Evolutionary conservation across 148 eudicot genomes (phyloP).

Genomic region (Vaccinium myrtillus): DNA sequence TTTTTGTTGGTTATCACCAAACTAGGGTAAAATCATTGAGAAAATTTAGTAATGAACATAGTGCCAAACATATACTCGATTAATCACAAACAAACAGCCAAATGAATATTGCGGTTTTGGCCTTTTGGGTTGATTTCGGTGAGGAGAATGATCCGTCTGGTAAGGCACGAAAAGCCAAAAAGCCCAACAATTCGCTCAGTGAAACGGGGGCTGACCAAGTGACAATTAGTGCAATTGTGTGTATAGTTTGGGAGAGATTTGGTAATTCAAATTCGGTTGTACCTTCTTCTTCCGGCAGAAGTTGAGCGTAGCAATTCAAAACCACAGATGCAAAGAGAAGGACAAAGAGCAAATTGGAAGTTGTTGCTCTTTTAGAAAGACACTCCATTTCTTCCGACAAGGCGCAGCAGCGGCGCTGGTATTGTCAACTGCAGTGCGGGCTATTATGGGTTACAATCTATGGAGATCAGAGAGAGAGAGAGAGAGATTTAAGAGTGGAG

Average conservation of each 20-base stretch:
- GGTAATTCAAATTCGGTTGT: background rate
- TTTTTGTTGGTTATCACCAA: background rate
- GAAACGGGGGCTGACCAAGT: background rate
- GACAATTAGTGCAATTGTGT: background rate
- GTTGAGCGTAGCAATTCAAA: background rate
- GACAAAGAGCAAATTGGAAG: background rate
- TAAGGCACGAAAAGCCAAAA: no score
- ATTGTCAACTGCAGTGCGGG: no score
- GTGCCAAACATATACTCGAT: no score
- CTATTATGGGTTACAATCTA: no score
- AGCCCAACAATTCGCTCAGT: no score
- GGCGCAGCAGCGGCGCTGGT: no score
- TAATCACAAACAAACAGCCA: no score
- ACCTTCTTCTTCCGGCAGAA: constrained; percentile 7
- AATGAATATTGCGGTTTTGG: no score
- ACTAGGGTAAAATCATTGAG: background rate
- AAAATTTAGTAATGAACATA: background rate
- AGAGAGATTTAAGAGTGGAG: no score
- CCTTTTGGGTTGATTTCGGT: no score
- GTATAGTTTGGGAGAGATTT: background rate
- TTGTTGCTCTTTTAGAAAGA: background rate
- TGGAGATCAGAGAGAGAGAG: no score
- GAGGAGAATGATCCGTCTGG: no score
- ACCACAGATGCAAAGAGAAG: background rate
- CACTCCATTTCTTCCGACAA: background rate